Base-by-base conservation (phyloP, 345 rosid genomes). In the Brassica cretica region DNA sequence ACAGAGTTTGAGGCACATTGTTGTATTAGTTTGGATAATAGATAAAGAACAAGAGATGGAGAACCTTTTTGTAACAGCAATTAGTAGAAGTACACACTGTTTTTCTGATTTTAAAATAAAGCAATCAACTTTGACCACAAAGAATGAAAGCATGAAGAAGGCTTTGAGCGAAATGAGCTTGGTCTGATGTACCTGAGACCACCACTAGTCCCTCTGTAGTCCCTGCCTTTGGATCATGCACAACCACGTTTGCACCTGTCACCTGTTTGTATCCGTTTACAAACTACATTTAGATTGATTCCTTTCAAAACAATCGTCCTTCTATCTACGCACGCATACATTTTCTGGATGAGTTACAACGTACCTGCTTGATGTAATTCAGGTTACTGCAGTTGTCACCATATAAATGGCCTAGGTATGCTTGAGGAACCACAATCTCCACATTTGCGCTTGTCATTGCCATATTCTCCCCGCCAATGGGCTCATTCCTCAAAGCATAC, bases 101-200 rank as follows among this genome's bases (percentile, higher is more conserved):
- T 68, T 51, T 46, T 58, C 12, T 61, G 60, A 46, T 9, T 24
- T 53, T 25, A 24, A 66, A 56, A 2, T 19, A 72, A 6, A 39
- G 15, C 41, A 46, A 62, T 77, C 68, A 78, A 77, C 68, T 19
- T 71, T 72, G 86, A 35, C 89, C 92, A 7, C 85, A 85, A 18
- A 89, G 83, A 74, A 89, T 87, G 76, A 88, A 88, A 35, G 91
- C 93, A 71, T 91, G 97, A 61, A 91, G 82, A 41, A 91, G 91
- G 80, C 86, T 87, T 68, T 91, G 91, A 4, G 97, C 94, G 70
- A 87, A 86, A 6, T 81, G 89, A 66, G 85, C 84, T 83, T 91
- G 91, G 77, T 89, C 87, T 1, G 87, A 69, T 58, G 90, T 81
- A 24, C 94, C 97, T 2, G 92, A 83, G 71, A 91, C 84, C 19